A percentile compares a stretch with the other conserved stretches of the same genome.
phyloP scores from a whole-genome alignment of 1,139 yeast species.

The Kodamaea alishanica region DNA sequence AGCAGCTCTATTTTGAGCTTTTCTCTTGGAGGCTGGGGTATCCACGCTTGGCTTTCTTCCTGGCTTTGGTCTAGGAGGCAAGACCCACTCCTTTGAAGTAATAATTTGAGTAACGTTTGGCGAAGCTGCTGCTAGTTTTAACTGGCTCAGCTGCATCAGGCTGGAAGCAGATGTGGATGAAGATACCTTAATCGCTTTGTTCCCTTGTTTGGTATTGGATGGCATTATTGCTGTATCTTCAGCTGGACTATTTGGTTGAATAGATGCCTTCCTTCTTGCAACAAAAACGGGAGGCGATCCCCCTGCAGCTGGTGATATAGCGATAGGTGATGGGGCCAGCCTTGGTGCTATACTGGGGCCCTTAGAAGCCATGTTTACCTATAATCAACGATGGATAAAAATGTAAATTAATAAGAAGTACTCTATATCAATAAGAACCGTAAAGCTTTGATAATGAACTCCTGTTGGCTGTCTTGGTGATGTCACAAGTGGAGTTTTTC shows the following conservation, averaged over 20 bases:
- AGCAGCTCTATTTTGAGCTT: constrained; percentile 94
- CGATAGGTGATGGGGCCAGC: constrained; percentile 34
- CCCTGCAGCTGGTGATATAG: constrained; percentile 16
- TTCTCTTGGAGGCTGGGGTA: constrained; percentile 71
- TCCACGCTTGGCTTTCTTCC: constrained; percentile 82
- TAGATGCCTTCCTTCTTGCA: no score
- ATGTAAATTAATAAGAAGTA: no score
- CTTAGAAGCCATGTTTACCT: constrained; percentile 21
- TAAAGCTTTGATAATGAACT: no score
- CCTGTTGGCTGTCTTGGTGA: no score
- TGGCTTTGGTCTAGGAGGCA: constrained; percentile 89
- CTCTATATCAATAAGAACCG: no score
- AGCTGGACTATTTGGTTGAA: no score
- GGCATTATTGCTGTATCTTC: no score
- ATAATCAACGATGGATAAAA: no score
- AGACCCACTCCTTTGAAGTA: constrained; percentile 85
- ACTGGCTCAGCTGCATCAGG: constrained; percentile 4
- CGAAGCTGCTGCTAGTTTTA: constrained; percentile 4
- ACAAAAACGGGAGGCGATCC: no score
- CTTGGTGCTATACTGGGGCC: constrained; percentile 40
- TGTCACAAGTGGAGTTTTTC: no score
- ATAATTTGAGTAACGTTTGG: constrained; percentile 39
- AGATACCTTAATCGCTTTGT: no score
- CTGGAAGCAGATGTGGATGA: constrained; percentile 1
- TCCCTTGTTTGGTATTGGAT: no score